Conservation (phyloP, 176 grass and related monocot species). For the Otatea glauca region DNA sequence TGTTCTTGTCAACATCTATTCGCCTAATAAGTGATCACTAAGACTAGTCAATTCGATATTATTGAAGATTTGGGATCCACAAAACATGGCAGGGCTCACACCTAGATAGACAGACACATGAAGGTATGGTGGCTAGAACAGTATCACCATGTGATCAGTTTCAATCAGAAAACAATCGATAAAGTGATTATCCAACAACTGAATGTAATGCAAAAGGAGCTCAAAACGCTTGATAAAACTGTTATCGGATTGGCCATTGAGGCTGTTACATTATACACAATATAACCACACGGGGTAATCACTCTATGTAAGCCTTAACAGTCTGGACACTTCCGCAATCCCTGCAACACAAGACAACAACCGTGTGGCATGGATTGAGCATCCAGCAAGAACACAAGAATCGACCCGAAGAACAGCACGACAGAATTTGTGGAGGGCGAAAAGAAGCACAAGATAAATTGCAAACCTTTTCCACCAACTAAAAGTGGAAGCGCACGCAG, state of each 20-base stretch:
- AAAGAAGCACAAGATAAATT: too few species aligned
- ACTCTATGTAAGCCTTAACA: background rate
- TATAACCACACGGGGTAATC: background rate
- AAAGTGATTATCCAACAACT: background rate
- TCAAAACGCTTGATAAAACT: too few species aligned
- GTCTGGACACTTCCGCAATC: background rate
- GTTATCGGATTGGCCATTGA: too few species aligned
- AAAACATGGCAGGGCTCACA: slow-evolving; percentile 25
- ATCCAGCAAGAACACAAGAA: background rate
- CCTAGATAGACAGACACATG: slow-evolving; percentile 36
- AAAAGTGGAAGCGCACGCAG: background rate
- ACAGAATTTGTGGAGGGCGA: background rate
- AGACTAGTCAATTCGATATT: slow-evolving; percentile 29
- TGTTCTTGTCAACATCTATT: slow-evolving; percentile 38
- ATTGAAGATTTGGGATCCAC: slow-evolving; percentile 41
- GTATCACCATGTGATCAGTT: background rate
- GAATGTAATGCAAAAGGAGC: background rate
- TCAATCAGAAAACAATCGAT: background rate
- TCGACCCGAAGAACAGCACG: background rate
- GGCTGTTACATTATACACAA: too few species aligned
- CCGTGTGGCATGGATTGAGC: background rate
- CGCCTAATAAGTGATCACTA: background rate
- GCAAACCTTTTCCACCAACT: background rate
- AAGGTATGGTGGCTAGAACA: background rate
- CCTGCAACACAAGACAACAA: background rate